phyloP scores from a whole-genome alignment of 1,284 basidiomycete genomes.

The Marasmius tenuissimus region DNA sequence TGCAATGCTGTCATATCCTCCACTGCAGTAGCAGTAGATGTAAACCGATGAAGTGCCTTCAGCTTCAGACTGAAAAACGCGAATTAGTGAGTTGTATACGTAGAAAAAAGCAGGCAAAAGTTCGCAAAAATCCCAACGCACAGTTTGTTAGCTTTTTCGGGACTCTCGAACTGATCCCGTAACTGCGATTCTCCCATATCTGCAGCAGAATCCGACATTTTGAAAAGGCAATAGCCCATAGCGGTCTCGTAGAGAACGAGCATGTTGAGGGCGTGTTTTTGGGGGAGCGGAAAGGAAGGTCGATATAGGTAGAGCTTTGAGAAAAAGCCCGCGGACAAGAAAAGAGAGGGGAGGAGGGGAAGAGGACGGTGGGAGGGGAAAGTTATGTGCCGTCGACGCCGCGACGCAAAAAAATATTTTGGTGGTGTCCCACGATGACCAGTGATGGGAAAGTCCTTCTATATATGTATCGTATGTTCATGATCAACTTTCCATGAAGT shows the following conservation, averaged over 20 bases:
- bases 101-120: too few species aligned
- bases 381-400: slow-evolving; percentile 13
- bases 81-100: too few species aligned
- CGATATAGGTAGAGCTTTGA: background rate
- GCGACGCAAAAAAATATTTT: background rate
- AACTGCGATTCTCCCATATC: slow-evolving; percentile 78
- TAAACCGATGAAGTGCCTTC: slow-evolving; percentile 94
- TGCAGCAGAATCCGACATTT: slow-evolving; percentile 89
- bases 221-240: slow-evolving; percentile 97
- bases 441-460: too few species aligned
- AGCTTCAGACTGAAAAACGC: slow-evolving; percentile 74
- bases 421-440: background rate
- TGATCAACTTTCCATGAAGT: too few species aligned
- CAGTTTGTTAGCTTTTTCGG: slow-evolving; percentile 91
- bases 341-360: background rate
- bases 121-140: slow-evolving; percentile 40
- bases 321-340: background rate
- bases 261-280: slow-evolving; percentile 47
- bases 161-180: slow-evolving; percentile 90
- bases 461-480: too few species aligned
- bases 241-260: slow-evolving; percentile 85
- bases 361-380: background rate
- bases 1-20: slow-evolving; percentile 95
- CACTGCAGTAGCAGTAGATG: slow-evolving; percentile 96
- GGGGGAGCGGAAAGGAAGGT: slow-evolving; percentile 4